Percentiles rank a stretch among this genome's conserved stretches.
Conservation (phyloP, 352 stramenopile species). For the Globisporangium splendens region DNA sequence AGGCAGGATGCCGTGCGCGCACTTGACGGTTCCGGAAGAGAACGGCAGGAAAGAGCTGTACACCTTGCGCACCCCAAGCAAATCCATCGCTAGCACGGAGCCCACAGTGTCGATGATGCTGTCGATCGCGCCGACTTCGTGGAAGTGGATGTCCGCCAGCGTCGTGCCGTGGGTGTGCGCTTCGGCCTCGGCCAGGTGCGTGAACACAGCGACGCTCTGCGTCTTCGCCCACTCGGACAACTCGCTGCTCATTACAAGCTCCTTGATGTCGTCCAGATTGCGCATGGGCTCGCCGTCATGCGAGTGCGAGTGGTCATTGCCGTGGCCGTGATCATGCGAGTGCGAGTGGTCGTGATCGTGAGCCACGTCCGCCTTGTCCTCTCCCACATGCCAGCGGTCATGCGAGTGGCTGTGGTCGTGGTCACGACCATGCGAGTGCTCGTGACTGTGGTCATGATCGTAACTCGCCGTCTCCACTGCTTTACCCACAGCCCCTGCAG, state of each 20-base stretch:
- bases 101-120: constrained; percentile 97
- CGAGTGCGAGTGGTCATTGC: too few relatives aligned
- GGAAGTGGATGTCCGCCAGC: constrained; percentile 95
- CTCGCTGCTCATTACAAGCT: constrained; percentile 74
- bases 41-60: constrained; percentile 83
- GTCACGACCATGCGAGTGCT: constrained; percentile 17
- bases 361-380: background rate
- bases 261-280: constrained; percentile 89
- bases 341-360: constrained; percentile 28
- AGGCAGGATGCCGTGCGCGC: constrained; percentile 93
- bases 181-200: constrained; percentile 90
- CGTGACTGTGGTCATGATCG: constrained; percentile 2
- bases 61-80: constrained; percentile 89
- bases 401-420: constrained; percentile 21
- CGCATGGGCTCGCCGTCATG: constrained; percentile 73
- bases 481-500: background rate
- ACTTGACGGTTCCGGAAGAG: constrained; percentile 93
- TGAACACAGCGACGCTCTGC: constrained; percentile 91
- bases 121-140: constrained; percentile 97
- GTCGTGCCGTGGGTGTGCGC: constrained; percentile 91
- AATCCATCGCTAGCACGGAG: constrained; percentile 90
- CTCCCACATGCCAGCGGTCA: constrained; percentile 1
- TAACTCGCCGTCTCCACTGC: background rate
- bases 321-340: constrained; percentile 11
- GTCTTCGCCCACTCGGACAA: constrained; percentile 88